Conservation (phyloP, 495 filamentous ascomycete species). For the Tetracladium marchalianum region DNA sequence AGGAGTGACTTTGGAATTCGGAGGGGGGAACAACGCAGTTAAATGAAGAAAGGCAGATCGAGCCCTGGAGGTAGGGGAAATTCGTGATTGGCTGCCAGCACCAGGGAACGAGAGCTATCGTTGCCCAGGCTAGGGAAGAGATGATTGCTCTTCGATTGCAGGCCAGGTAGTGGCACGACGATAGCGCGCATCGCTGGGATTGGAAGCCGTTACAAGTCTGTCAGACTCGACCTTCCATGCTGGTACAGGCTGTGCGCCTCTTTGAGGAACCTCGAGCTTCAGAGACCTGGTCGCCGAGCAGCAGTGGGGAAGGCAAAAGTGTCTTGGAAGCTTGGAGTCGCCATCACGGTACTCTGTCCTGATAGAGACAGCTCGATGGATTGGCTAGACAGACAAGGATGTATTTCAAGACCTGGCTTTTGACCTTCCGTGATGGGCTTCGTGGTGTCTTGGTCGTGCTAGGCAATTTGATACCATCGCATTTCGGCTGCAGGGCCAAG, state of each 20-base stretch:
- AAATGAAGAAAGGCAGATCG: neutral
- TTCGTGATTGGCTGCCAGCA: neutral
- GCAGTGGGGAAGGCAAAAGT: neutral
- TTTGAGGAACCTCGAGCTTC: slow-evolving; percentile 2
- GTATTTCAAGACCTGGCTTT: neutral
- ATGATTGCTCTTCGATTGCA: neutral
- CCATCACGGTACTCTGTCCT: neutral
- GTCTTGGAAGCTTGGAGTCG: neutral
- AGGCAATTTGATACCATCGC: no score
- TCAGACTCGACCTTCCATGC: slow-evolving; percentile 1
- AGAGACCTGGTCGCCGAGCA: slow-evolving; percentile 11
- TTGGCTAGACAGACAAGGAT: no score
- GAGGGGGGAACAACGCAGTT: neutral
- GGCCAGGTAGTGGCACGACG: neutral
- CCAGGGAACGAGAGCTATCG: neutral
- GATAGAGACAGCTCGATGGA: neutral
- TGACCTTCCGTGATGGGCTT: slow-evolving; percentile 3
- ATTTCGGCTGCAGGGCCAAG: no score
- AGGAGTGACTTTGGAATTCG: neutral
- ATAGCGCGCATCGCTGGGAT: neutral
- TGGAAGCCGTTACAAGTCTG: neutral
- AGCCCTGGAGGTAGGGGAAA: neutral
- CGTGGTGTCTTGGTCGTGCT: no score
- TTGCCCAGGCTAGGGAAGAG: neutral
- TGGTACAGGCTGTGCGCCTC: neutral